These are phyloP conservation scores for Russula griseocarnosa DNA, from an alignment of 768 basidiomycete genomes.

Conservation along the genomic window DNA sequence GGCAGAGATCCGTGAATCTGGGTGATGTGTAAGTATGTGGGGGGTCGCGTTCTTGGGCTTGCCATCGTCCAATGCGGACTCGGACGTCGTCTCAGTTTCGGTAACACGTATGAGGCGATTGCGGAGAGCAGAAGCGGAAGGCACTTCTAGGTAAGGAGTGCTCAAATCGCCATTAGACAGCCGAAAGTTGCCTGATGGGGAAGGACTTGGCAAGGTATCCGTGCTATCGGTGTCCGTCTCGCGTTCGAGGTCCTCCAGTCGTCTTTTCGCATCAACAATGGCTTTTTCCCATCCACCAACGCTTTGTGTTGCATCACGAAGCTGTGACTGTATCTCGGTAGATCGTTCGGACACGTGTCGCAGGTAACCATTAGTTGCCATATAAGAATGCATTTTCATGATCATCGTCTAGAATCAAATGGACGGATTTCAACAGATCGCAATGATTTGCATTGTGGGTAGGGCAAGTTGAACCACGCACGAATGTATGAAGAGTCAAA, in stretches of 20 bases:
- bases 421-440: neutral
- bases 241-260: conserved; percentile 42
- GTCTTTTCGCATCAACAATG: conserved; percentile 45
- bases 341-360: conserved; percentile 50
- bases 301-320: conserved; percentile 46
- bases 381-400: conserved; percentile 97
- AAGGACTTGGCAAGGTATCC: conserved; percentile 20
- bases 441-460: too few relatives aligned
- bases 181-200: conserved; percentile 41
- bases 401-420: conserved; percentile 59
- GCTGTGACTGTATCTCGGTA: conserved; percentile 40
- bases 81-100: neutral
- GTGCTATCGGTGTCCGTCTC: conserved; percentile 30
- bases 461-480: conserved; percentile 34
- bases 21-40: conserved; percentile 61
- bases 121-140: conserved; percentile 51
- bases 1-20: conserved; percentile 56
- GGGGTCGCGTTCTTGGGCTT: conserved; percentile 31
- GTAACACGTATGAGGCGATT: conserved; percentile 44
- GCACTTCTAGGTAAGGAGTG: conserved; percentile 52
- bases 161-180: conserved; percentile 42
- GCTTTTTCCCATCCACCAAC: conserved; percentile 70
- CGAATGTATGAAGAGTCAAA: conserved; percentile 80
- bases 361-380: conserved; percentile 82
- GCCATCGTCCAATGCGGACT: conserved; percentile 9